A percentile compares a stretch with the other conserved stretches of the same genome.
phyloP scores from a whole-genome alignment of 257 asterid genomes.

The Lycium barbarum region DNA sequence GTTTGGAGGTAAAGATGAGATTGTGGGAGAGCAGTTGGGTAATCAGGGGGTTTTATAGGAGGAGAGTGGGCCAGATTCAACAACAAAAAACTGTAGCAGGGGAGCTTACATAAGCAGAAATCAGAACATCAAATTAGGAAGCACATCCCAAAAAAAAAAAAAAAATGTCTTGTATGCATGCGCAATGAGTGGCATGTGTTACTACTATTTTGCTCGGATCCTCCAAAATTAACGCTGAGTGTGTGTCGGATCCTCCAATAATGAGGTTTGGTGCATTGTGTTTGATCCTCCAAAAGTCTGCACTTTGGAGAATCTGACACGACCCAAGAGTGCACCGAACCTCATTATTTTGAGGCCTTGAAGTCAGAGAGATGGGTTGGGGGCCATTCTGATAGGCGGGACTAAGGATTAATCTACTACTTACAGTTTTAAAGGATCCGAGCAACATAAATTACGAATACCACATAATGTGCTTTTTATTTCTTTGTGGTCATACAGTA shows the following conservation, averaged over 20 bases:
- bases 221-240: not conserved
- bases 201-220: constrained; percentile 21
- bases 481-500: not conserved
- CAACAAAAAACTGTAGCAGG: constrained; percentile 35
- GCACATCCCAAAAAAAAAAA: constrained; percentile 30
- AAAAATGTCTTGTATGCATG: constrained; percentile 48
- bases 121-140: constrained; percentile 38
- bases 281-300: not conserved
- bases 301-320: not conserved
- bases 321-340: not conserved
- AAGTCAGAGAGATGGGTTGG: not conserved
- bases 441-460: constrained; percentile 33
- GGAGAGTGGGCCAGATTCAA: constrained; percentile 45
- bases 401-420: no score
- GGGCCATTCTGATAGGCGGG: no score
- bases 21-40: constrained; percentile 46
- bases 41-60: constrained; percentile 64
- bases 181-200: constrained; percentile 28
- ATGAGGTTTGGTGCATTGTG: not conserved
- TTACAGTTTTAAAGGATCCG: not conserved
- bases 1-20: constrained; percentile 34
- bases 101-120: constrained; percentile 57
- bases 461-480: not conserved
- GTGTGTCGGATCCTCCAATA: not conserved
- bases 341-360: not conserved